Percentiles rank a stretch among this genome's conserved stretches.
These are phyloP conservation scores for Sideroxylon spinosum DNA, from an alignment of 179 eudicot species.

Conservation along the genomic window DNA sequence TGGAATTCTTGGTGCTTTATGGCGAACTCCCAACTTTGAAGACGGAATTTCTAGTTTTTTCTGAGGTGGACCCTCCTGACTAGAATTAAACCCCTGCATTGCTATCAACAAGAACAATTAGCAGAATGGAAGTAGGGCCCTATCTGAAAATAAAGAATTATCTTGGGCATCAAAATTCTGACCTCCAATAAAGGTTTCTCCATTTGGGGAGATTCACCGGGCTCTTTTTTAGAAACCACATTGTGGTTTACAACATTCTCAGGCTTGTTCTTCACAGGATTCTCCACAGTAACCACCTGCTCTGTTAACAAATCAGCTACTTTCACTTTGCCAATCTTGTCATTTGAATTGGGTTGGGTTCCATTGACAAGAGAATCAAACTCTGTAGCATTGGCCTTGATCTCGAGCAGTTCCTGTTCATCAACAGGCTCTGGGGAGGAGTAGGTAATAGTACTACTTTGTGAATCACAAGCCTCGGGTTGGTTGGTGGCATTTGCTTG, in stretches of 20 bases:
- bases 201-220: background rate
- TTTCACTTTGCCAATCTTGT: background rate
- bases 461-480: background rate
- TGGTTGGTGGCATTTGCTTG: slow-evolving; percentile 28
- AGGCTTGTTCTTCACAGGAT: background rate
- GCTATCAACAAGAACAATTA: background rate
- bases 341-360: slow-evolving; percentile 8
- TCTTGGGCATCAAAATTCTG: slow-evolving; percentile 7
- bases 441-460: background rate
- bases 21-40: slow-evolving; percentile 33
- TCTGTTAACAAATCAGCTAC: background rate
- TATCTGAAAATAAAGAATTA: background rate
- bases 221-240: slow-evolving; percentile 32
- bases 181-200: background rate
- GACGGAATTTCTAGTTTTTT: slow-evolving; percentile 45
- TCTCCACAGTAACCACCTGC: background rate
- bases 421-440: slow-evolving; percentile 9
- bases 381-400: slow-evolving; percentile 6
- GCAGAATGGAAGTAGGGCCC: background rate
- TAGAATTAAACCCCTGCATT: slow-evolving; percentile 18
- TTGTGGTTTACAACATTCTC: slow-evolving; percentile 19
- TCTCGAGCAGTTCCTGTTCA: slow-evolving; percentile 1
- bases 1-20: slow-evolving; percentile 27
- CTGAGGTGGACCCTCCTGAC: slow-evolving; percentile 29
- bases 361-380: slow-evolving; percentile 18